Evolutionary conservation across 202 grass and related monocot genomes (phyloP).

Genomic region (Schoenoplectus tabernaemontani): DNA sequence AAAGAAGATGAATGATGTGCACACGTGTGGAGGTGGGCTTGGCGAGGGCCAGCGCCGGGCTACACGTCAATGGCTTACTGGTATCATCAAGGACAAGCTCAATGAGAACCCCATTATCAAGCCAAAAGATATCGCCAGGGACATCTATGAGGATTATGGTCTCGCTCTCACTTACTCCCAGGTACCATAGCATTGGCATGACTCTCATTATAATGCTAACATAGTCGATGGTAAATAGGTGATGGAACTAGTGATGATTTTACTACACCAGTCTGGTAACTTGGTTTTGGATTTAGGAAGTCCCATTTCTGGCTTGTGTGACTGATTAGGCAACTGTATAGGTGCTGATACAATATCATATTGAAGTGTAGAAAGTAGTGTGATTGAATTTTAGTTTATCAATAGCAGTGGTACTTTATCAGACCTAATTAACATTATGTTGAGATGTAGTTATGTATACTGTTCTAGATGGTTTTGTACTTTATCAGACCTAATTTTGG

Average conservation of each 20-base stretch:
- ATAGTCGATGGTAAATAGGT: not conserved
- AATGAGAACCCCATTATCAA: conserved; percentile 60
- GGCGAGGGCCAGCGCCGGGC: conserved; percentile 83
- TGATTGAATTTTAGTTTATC: not conserved
- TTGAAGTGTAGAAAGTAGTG: not conserved
- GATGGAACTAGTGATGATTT: not conserved
- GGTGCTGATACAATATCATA: not conserved
- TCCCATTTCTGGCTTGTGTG: no score
- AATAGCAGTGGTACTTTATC: not conserved
- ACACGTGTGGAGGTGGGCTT: conserved; percentile 79
- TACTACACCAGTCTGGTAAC: not conserved
- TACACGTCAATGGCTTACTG: conserved; percentile 95
- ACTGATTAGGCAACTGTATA: not conserved
- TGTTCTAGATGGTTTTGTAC: not conserved
- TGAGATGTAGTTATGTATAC: not conserved
- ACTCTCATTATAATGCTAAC: not conserved
- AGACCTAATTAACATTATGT: not conserved
- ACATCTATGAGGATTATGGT: conserved; percentile 87
- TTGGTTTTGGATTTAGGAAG: not conserved
- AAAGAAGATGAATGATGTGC: conserved; percentile 91
- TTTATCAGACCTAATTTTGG: not conserved
- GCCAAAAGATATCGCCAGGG: conserved; percentile 83
- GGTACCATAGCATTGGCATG: conserved; percentile 6
- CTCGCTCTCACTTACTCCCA: conserved; percentile 86
- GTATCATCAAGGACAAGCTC: conserved; percentile 91